Evolutionary conservation across 176 grass and related monocot genomes (phyloP).

Genomic region (Eragrostis curvula): DNA sequence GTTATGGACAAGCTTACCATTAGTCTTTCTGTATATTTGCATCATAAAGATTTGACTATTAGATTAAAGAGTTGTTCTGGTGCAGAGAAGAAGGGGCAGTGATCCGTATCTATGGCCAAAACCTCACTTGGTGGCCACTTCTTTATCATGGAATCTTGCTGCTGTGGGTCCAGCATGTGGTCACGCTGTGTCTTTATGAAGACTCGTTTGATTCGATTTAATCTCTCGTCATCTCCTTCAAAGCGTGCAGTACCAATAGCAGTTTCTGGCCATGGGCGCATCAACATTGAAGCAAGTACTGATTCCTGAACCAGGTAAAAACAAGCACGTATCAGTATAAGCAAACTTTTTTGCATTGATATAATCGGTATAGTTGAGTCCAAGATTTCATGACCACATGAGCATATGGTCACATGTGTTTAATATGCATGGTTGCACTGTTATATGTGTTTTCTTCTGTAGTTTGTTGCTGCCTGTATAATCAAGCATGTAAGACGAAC

Average conservation of each 20-base stretch:
- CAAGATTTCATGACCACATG: not conserved
- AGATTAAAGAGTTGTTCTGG: conserved; percentile 52
- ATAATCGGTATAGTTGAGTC: not conserved
- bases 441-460: not conserved
- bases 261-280: conserved; percentile 59
- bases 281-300: conserved; percentile 60
- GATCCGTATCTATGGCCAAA: conserved; percentile 61
- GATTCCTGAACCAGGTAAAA: conserved; percentile 51
- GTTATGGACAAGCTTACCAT: conserved; percentile 6
- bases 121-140: conserved; percentile 72
- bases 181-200: conserved; percentile 67
- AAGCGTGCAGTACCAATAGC: conserved; percentile 51
- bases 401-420: not conserved
- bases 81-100: conserved; percentile 78
- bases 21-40: conserved; percentile 25
- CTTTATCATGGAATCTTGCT: conserved; percentile 77
- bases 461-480: not conserved
- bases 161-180: conserved; percentile 54
- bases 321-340: conserved; percentile 25
- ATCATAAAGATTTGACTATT: conserved; percentile 63
- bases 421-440: not conserved
- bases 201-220: conserved; percentile 47
- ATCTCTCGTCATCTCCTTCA: conserved; percentile 38
- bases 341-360: not conserved
- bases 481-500: not conserved